Base-by-base conservation (phyloP, 1,284 basidiomycete species). In the Cryptococcus jaspeensis region DNA sequence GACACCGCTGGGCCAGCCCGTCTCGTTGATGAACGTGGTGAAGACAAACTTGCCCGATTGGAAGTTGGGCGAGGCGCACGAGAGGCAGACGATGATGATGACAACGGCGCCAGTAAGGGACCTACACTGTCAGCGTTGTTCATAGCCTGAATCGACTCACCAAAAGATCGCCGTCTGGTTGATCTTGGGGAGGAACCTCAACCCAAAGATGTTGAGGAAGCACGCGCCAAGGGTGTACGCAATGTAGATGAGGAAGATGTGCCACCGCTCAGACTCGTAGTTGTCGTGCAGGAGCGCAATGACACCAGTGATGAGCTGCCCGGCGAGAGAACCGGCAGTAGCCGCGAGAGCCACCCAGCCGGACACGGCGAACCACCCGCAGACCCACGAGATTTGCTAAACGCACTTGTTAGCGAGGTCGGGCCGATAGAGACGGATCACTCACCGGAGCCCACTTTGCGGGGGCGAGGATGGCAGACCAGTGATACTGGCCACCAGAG, bases 1-100 rank as follows among this genome's bases (percentile, higher is more conserved):
- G 13, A 79, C 72, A 13, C 78, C 79, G 52, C 76, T 64, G 35
- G 75, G 75, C 80, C 79, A 81, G 6, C 80, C 80, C 0, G 79
- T 80, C 55, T 70, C 55, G 66, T 81, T 81, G 52, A 72, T 67
- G 44, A 69, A 79, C 2, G 64, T 63, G 9, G 64, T 63, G 56
- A 80, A 81, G n/a, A 81, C 80, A 46, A 79, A 79, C 9, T 64
- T 61, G 18, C 66, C 77, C 1, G 63, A 52, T 44, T 79, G 77
- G 61, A 71, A 81, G 44, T 77, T 55, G 2, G 73, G 67, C 1
- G 63, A 56, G 1, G 77, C 66, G 3, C 67, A 62, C 3, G 75
- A 65, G 0, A 80, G 70, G 37, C 76, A 68, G 25, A 69, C 72
- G 52, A 80, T 78, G 56, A 75, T 73, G 54, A 78, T 75, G 35